A percentile compares a stretch with the other conserved stretches of the same genome.
phyloP scores from a whole-genome alignment of 2,329 filamentous ascomycete genomes.

The Xylaria sp. region DNA sequence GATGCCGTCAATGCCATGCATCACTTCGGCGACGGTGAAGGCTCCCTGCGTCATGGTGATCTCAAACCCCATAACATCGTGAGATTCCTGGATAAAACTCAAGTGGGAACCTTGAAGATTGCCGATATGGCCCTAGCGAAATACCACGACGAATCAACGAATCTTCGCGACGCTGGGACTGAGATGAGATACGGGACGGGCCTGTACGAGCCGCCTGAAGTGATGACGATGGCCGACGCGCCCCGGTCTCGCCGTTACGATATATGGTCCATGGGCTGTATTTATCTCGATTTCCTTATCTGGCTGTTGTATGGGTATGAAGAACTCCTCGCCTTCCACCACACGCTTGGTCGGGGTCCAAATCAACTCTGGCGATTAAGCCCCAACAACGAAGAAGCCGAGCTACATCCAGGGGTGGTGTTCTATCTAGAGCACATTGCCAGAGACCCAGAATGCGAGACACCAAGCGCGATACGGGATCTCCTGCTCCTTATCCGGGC shows the following conservation, averaged over 20 bases:
- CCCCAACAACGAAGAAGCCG: background rate
- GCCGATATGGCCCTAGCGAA: background rate
- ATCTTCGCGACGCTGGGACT: background rate
- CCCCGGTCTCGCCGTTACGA: slow-evolving; percentile 4
- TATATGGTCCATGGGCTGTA: slow-evolving; percentile 16
- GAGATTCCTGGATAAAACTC: background rate
- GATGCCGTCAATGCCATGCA: background rate
- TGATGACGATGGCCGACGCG: background rate
- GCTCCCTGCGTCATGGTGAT: background rate
- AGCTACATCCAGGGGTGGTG: background rate
- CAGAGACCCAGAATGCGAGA: background rate
- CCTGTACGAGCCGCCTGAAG: slow-evolving; percentile 14
- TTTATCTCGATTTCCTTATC: slow-evolving; percentile 9
- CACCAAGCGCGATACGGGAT: background rate
- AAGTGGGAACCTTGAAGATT: slow-evolving; percentile 11
- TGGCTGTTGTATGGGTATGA: slow-evolving; percentile 33
- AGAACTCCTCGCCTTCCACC: background rate
- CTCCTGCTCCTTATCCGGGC: background rate
- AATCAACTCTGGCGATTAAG: background rate
- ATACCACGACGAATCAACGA: background rate
- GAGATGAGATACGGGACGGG: background rate
- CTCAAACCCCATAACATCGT: slow-evolving; percentile 10
- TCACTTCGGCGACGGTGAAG: background rate
- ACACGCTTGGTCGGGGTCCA: background rate
- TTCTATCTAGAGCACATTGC: background rate